Conservation (phyloP, 768 basidiomycete species). For the Mycena filopes region DNA sequence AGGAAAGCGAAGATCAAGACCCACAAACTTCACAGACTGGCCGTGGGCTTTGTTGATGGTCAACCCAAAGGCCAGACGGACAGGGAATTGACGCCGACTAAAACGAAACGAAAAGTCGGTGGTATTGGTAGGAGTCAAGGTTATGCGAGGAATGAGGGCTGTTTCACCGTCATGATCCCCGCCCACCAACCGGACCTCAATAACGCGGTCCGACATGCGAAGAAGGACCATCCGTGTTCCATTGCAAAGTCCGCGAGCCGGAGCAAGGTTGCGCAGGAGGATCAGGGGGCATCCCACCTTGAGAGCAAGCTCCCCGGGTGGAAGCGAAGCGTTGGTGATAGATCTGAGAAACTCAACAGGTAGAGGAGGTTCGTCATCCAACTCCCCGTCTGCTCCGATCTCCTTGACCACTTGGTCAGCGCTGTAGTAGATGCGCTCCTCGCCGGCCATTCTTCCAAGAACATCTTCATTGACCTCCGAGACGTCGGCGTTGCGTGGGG, state of each 20-base stretch:
- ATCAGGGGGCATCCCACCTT: constrained; percentile 47
- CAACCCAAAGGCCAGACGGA: constrained; percentile 50
- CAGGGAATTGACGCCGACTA: constrained; percentile 5
- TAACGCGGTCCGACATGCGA: constrained; percentile 30
- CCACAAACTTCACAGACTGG: constrained; percentile 48
- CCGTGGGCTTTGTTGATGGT: constrained; percentile 55
- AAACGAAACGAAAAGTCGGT: constrained; percentile 6
- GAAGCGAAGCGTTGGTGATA: background rate
- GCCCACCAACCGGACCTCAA: constrained; percentile 48
- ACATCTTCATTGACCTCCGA: constrained; percentile 39
- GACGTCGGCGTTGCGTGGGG: constrained; percentile 42
- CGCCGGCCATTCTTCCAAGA: constrained; percentile 15
- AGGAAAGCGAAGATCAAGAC: constrained; percentile 43
- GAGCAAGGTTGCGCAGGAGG: constrained; percentile 44
- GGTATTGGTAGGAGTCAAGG: constrained; percentile 26
- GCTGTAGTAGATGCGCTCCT: constrained; percentile 24
- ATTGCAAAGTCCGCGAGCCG: constrained; percentile 43
- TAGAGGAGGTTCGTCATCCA: constrained; percentile 40
- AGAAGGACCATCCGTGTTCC: constrained; percentile 40
- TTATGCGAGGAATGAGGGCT: constrained; percentile 51
- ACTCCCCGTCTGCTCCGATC: background rate
- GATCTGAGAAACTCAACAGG: constrained; percentile 29
- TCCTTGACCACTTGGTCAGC: constrained; percentile 6
- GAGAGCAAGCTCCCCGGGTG: constrained; percentile 34
- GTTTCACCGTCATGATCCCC: constrained; percentile 48